Percentiles rank a stretch among this genome's conserved stretches.
Conservation (phyloP, 805 yeast species). For the Hanseniaspora mollemarum region DNA sequence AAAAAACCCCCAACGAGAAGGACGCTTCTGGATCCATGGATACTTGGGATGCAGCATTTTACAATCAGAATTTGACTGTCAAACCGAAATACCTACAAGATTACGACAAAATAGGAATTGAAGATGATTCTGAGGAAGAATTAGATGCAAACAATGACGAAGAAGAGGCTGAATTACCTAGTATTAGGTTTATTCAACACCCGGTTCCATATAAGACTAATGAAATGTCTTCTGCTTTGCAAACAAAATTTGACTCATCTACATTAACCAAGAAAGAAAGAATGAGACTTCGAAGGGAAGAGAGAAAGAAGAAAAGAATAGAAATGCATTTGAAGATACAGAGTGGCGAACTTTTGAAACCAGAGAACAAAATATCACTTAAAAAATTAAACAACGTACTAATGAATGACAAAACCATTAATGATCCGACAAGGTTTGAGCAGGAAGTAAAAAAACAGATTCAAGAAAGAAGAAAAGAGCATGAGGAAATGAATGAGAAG, state of each 20-base stretch:
- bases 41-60: slow-evolving; percentile 77
- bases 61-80: slow-evolving; percentile 34
- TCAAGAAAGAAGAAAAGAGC: slow-evolving; percentile 46
- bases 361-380: slow-evolving; percentile 77
- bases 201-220: slow-evolving; percentile 35
- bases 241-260: neutral
- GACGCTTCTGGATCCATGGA: slow-evolving; percentile 44
- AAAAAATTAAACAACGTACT: slow-evolving; percentile 76
- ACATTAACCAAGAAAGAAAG: slow-evolving; percentile 50
- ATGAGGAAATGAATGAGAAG: slow-evolving; percentile 47
- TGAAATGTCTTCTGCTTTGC: no score
- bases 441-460: slow-evolving; percentile 57
- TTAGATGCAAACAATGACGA: slow-evolving; percentile 28
- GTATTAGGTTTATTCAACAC: slow-evolving; percentile 68
- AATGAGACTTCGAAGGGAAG: slow-evolving; percentile 60
- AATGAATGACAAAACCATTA: slow-evolving; percentile 65
- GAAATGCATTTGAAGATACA: slow-evolving; percentile 68
- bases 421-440: slow-evolving; percentile 84
- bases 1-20: slow-evolving; percentile 44
- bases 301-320: slow-evolving; percentile 49
- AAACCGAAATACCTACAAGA: slow-evolving; percentile 31
- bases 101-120: slow-evolving; percentile 20
- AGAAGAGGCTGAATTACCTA: slow-evolving; percentile 30
- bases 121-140: slow-evolving; percentile 21
- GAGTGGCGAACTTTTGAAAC: slow-evolving; percentile 75